Base-by-base conservation (phyloP, 768 basidiomycete species). In the Mycena pura region DNA sequence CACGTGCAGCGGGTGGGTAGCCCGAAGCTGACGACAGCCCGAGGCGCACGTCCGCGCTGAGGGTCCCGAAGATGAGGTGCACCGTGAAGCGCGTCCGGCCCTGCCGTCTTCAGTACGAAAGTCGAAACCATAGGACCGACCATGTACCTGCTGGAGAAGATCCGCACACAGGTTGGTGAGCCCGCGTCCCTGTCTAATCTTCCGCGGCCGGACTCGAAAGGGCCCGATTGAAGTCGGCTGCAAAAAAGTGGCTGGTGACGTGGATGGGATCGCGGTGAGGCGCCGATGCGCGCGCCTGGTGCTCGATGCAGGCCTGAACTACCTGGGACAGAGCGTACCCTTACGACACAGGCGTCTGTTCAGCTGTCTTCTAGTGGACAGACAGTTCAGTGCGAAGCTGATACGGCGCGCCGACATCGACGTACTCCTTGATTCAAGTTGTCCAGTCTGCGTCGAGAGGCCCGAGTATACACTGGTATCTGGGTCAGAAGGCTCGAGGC, bases 191-290 rank as follows among this genome's bases (percentile, higher is more conserved):
- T 68, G 70, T 68, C 83, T 86, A 13, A 87, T 29, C 2, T 68
- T 69, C 5, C 74, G 78, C 0, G 89, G 72, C 38, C 74, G 80
- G 3, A 89, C 78, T 45, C 82, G 78, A 63, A 83, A 84, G 4
- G 73, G 53, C 5, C 72, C 73, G 6, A 74, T 59, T 8, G 69
- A 69, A 1, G 84, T 79, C 3, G 83, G 72, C 17, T 77, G 76
- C 28, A 88, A 75, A 67, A 79, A n/a, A 90, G 67, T 89, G 84
- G 3, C 85, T 84, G 19, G 83, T 86, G 46, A 87, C 70, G 68
- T 89, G 84, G 41, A 89, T 73, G 7, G 84, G 84, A 64, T 89
- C 87, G 17, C 68, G 72, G 69, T 87, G 86, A n/a, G n/a, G n/a
- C 15, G 65, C 32, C 13, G 83, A 80, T 1, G 67, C 58, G n/a